phyloP scores from a whole-genome alignment of 139 green algal genomes.

The Choricystis sp. region DNA sequence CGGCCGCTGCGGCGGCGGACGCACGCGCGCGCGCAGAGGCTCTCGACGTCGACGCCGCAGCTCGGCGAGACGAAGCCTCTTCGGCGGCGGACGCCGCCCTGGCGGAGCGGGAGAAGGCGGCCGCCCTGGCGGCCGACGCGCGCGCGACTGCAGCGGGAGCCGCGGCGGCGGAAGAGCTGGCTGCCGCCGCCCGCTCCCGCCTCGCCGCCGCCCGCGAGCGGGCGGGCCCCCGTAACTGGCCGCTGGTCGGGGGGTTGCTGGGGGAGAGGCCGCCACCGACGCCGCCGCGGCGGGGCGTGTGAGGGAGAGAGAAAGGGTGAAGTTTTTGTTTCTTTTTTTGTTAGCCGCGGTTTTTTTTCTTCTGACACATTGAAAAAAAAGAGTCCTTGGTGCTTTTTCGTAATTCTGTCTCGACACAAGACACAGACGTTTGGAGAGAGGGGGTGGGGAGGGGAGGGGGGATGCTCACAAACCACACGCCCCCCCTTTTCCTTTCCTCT shows the following conservation, averaged over 20 bases:
- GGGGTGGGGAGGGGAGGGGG: background rate
- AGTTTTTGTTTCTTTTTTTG: constrained; percentile 4
- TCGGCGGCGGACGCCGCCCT: too few species aligned
- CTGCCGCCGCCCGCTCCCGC: too few species aligned
- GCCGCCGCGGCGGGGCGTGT: too few species aligned
- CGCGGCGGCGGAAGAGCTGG: background rate
- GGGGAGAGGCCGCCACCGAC: too few species aligned
- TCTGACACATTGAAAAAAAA: background rate
- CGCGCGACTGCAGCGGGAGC: background rate
- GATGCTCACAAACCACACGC: background rate
- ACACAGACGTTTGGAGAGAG: background rate
- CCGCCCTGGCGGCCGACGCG: background rate
- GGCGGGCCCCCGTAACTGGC: background rate
- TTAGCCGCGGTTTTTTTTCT: constrained; percentile 9
- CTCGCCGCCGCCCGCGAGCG: too few species aligned
- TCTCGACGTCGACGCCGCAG: too few species aligned
- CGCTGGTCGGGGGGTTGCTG: background rate
- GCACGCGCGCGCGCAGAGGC: background rate
- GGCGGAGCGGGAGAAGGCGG: background rate
- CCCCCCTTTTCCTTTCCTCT: background rate
- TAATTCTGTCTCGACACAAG: background rate
- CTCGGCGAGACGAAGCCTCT: too few species aligned
- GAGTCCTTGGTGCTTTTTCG: too few species aligned
- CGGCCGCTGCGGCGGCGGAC: too few species aligned
- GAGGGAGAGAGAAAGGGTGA: background rate